These are phyloP conservation scores for Hura crepitans DNA, from an alignment of 441 rosid genomes.

Conservation along the genomic window DNA sequence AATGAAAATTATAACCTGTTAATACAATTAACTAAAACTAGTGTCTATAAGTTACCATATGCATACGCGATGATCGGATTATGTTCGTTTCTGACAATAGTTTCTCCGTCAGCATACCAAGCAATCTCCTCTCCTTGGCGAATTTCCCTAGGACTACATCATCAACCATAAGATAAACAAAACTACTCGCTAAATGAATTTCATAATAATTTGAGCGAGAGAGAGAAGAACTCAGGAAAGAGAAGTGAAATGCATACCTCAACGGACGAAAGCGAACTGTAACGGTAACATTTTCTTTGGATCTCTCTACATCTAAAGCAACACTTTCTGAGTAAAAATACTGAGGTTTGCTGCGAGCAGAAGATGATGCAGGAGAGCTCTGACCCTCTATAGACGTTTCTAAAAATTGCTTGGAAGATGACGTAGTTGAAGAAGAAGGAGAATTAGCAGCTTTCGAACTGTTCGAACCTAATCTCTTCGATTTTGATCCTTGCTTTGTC, in stretches of 20 bases:
- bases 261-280: slow-evolving; percentile 98
- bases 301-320: slow-evolving; percentile 41
- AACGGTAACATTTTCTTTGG: slow-evolving; percentile 92
- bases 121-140: slow-evolving; percentile 99
- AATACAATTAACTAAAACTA: slow-evolving; percentile 1
- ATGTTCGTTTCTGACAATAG: slow-evolving; percentile 81
- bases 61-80: slow-evolving; percentile 87
- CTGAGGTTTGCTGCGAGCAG: slow-evolving; percentile 81
- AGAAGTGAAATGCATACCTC: slow-evolving; percentile 42
- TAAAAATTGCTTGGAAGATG: slow-evolving; percentile 71
- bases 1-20: neutral
- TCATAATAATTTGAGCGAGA: neutral
- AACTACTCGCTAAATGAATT: slow-evolving; percentile 6
- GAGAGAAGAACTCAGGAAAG: neutral
- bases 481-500: slow-evolving; percentile 56
- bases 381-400: slow-evolving; percentile 83
- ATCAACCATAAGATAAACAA: slow-evolving; percentile 25
- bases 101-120: slow-evolving; percentile 99
- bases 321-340: slow-evolving; percentile 54
- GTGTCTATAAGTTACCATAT: slow-evolving; percentile 55
- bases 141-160: slow-evolving; percentile 88
- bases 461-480: slow-evolving; percentile 45
- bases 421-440: slow-evolving; percentile 81
- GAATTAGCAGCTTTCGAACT: slow-evolving; percentile 64
- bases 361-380: slow-evolving; percentile 96